Conservation (phyloP, 2,329 filamentous ascomycete genomes). For the Fusarium udum region DNA sequence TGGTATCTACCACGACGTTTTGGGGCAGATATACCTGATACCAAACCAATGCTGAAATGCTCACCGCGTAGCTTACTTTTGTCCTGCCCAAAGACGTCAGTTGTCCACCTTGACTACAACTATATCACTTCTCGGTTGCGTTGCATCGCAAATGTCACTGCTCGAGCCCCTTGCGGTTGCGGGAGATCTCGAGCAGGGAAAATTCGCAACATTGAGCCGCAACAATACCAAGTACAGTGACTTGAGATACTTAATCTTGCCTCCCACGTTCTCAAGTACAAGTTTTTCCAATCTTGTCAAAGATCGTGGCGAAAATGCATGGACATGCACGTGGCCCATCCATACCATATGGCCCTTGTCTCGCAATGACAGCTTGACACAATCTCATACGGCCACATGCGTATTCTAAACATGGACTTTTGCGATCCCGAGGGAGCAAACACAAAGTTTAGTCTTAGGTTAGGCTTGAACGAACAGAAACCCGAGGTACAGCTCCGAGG, state of each 20-base stretch:
- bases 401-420: slow-evolving; percentile 16
- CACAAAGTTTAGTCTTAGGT: slow-evolving; percentile 2
- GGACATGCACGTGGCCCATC: slow-evolving; percentile 15
- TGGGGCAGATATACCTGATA: background rate
- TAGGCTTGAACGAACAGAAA: background rate
- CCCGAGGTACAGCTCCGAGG: background rate
- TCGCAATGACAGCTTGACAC: slow-evolving; percentile 23
- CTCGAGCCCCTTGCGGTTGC: slow-evolving; percentile 16
- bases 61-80: background rate
- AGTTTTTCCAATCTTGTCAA: background rate
- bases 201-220: slow-evolving; percentile 18
- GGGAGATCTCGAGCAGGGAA: background rate
- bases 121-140: background rate
- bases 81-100: slow-evolving; percentile 6
- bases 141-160: slow-evolving; percentile 5
- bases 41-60: background rate
- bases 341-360: background rate
- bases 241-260: slow-evolving; percentile 2
- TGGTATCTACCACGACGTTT: background rate
- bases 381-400: slow-evolving; percentile 19
- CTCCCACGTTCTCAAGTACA: background rate
- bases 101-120: slow-evolving; percentile 9
- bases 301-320: slow-evolving; percentile 10
- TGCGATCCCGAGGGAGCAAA: background rate
- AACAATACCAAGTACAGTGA: slow-evolving; percentile 6